Base-by-base conservation (phyloP, 1,284 basidiomycete genomes). In the Phylloporus sp. region DNA sequence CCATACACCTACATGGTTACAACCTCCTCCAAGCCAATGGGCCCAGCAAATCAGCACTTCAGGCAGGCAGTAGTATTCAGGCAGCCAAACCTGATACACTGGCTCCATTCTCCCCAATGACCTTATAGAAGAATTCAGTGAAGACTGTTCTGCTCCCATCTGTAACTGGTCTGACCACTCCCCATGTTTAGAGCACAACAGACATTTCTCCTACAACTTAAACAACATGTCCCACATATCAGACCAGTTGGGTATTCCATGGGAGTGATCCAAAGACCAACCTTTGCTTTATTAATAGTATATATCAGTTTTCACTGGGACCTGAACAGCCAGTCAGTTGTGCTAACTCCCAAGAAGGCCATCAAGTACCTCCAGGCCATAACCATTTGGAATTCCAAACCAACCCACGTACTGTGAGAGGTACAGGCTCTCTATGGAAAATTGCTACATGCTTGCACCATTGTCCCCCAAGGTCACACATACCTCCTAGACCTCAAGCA, bases 201-300 rank as follows among this genome's bases (percentile, higher is more conserved):
- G 0, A 1, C 0, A 1, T 0, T 65, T 65, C n/a, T 22, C 46
- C 0, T 63, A 65, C 39, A 22, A 2, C 5, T 2, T 66, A 0
- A 3, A 18, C 0, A 50, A 66, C 18, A 31, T 67, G 0, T 24
- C 65, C 22, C 2, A 1, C 1, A 4, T 79, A 0, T 77, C 75
- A 6, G 18, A 61, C 0, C 0, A 42, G 0, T 68, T 81, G 13
- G 78, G 79, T 0, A 75, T 78, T 13, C 72, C 72, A 0, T 81
- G 71, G 71, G 71, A 76, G 47, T 3, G 0, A 2, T 44, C 51
- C 6, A 69, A 70, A 31, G 64, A 67, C 20, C 61, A 66, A 4
- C 62, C 62, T 0, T 69, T 69, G 0, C 11, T 1, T 10, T 10
- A 0, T 17, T 46, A 0, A 51, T 64, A 0, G 52, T 11, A 0